phyloP scores from a whole-genome alignment of 306 rosid genomes.

The Vachellia collinsii region DNA sequence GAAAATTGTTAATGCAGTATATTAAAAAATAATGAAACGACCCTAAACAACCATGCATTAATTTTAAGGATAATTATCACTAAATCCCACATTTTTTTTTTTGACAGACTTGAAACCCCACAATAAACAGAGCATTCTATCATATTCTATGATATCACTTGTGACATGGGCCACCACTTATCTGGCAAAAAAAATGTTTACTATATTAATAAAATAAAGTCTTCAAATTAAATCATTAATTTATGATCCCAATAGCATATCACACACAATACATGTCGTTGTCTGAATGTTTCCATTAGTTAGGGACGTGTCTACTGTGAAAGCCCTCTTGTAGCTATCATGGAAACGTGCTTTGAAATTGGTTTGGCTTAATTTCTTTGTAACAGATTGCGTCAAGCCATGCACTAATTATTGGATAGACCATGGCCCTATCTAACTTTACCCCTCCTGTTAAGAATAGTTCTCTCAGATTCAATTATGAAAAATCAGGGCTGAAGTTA shows the following conservation, averaged over 20 bases:
- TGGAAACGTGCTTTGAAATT: not conserved
- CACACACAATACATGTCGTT: not conserved
- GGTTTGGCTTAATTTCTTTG: not conserved
- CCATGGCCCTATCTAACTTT: not conserved
- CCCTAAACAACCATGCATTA: not conserved
- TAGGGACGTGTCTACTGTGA: not conserved
- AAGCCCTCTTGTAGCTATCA: not conserved
- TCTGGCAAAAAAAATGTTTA: not conserved
- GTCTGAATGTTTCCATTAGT: not conserved
- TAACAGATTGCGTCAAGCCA: slow-evolving; percentile 3
- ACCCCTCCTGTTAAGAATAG: not conserved
- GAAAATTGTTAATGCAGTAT: not conserved
- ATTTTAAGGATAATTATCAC: not conserved
- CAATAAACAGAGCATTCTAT: not conserved
- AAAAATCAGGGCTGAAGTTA: not conserved
- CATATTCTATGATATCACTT: not conserved
- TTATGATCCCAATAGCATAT: not conserved
- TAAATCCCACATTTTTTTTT: not conserved
- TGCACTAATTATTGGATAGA: not conserved
- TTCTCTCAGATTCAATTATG: not conserved
- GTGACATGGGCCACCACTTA: not conserved
- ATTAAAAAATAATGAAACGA: not conserved
- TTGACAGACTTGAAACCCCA: not conserved
- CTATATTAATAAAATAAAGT: not conserved
- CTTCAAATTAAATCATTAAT: not conserved